Evolutionary conservation across 2,329 filamentous ascomycete genomes (phyloP), one percentile per base, ranked within the genome.

Genomic region (Thelonectria blattea): DNA sequence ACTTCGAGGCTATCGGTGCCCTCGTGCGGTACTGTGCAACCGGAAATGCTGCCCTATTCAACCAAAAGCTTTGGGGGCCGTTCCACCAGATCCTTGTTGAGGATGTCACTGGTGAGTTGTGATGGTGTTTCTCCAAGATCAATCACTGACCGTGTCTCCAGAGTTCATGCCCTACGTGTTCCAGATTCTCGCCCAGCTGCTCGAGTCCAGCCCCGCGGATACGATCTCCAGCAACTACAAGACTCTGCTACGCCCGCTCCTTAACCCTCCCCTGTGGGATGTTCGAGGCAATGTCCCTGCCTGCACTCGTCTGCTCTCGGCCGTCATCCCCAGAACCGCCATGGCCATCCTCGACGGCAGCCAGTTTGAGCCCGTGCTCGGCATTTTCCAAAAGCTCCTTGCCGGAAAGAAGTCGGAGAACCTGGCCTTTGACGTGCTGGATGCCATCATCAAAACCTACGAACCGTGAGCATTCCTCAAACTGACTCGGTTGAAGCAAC

Each of bases 141-240:
- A 5, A 4, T 48, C 20, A 62, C 74, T 81, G 73, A 80, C 72
- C 34, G 24, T 20, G 15, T 24, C 42, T 34, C 11, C 66, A 90
- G 95, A 99, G 78, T 99, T 99, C 73, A 90, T 92, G 72, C 95
- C 94, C 5, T 99, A 98, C 70, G 88, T 98, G 55, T 97, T 99
- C 83, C 95, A 99, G 75, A 86, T 99, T 37, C 91, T 98, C 65
- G 92, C 94, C 3, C 91, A 94, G 53, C 85, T 99, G 14, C 84
- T 99, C 3, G 94, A 98, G 77, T 87, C 90, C 8, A 94, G 95
- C 69, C 91, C 92, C 0, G 84, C 89, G 0, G 89, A 87, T n/a
- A 84, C 89, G 9, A 82, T 98, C 30, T 91, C 93, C 2, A 85
- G 87, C 24, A 90, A 92, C 72, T 97, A 96, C 81, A 89, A 91